Conservation (phyloP, 1,139 yeast genomes). For the Arxiozyma slooffiae region DNA sequence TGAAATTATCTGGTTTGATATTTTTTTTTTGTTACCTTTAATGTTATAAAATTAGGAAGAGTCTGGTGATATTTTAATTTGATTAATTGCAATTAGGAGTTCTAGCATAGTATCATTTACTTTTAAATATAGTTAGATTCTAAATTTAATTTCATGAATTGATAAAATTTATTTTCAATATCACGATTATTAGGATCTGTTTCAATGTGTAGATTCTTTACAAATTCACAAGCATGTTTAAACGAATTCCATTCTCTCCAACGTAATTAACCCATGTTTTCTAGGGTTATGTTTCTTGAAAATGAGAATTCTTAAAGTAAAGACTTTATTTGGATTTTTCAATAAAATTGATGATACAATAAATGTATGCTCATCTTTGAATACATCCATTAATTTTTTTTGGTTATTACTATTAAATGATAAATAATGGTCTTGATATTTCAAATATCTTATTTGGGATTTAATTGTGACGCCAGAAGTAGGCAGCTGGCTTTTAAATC, state of each 20-base stretch:
- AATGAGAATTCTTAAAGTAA: slow-evolving; percentile 7
- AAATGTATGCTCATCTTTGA: background rate
- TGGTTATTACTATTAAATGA: slow-evolving; percentile 12
- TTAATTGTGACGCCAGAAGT: slow-evolving; percentile 63
- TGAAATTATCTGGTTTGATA: slow-evolving; percentile 10
- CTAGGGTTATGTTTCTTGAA: slow-evolving; percentile 19
- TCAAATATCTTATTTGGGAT: slow-evolving; percentile 59
- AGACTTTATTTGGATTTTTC: background rate
- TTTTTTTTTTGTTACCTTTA: background rate
- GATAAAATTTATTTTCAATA: background rate
- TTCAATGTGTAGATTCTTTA: background rate
- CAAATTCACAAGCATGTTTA: background rate
- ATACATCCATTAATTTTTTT: slow-evolving; percentile 6
- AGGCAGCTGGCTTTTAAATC: slow-evolving; percentile 46
- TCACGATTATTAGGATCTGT: background rate
- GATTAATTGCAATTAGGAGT: slow-evolving; percentile 14
- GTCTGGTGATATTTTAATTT: background rate
- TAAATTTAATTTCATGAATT: background rate
- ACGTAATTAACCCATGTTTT: slow-evolving; percentile 13
- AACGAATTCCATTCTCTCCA: slow-evolving; percentile 6
- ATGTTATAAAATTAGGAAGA: background rate
- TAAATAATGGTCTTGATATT: slow-evolving; percentile 43
- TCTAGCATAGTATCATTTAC: slow-evolving; percentile 20
- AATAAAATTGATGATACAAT: background rate
- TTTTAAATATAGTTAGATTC: background rate